Conservation (phyloP, 768 basidiomycete genomes). For the Pisolithus tinctorius region DNA sequence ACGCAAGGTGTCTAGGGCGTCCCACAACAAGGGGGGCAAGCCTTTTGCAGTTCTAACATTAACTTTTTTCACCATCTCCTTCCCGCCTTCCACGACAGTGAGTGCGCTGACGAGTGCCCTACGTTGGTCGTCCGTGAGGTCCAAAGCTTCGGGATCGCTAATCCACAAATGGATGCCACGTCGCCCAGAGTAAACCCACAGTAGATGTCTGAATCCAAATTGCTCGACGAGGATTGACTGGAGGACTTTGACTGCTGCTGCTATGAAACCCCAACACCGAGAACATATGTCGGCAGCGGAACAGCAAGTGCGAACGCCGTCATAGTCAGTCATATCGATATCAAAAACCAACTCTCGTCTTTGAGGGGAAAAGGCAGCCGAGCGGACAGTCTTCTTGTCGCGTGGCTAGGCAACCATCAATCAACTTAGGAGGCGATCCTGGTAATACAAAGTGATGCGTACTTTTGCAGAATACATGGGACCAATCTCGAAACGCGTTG, state of each 20-base stretch:
- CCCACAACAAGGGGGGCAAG: conserved; percentile 70
- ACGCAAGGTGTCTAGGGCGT: conserved; percentile 44
- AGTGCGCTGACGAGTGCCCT: conserved; percentile 82
- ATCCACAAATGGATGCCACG: conserved; percentile 99
- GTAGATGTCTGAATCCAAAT: conserved; percentile 82
- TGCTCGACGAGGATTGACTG: conserved; percentile 76
- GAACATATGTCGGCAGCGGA: conserved; percentile 85
- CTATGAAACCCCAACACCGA: conserved; percentile 93
- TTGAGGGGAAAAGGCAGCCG: conserved; percentile 62
- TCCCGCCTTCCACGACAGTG: conserved; percentile 75
- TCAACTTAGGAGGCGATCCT: background rate
- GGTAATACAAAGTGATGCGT: conserved; percentile 25
- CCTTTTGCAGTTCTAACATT: conserved; percentile 50
- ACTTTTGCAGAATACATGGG: conserved; percentile 87
- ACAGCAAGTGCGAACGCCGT: conserved; percentile 92
- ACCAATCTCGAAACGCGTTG: conserved; percentile 94
- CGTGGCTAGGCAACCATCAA: conserved; percentile 50
- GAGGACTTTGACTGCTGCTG: conserved; percentile 83
- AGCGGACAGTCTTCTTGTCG: conserved; percentile 78
- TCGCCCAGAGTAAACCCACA: conserved; percentile 99
- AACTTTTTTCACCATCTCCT: conserved; percentile 76
- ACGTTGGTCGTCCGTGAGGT: conserved; percentile 86
- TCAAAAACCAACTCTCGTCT: conserved; percentile 96
- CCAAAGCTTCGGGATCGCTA: conserved; percentile 82
- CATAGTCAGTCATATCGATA: conserved; percentile 99